phyloP scores from a whole-genome alignment of 2,329 filamentous ascomycete species.

The Stachybotrys chartarum region DNA sequence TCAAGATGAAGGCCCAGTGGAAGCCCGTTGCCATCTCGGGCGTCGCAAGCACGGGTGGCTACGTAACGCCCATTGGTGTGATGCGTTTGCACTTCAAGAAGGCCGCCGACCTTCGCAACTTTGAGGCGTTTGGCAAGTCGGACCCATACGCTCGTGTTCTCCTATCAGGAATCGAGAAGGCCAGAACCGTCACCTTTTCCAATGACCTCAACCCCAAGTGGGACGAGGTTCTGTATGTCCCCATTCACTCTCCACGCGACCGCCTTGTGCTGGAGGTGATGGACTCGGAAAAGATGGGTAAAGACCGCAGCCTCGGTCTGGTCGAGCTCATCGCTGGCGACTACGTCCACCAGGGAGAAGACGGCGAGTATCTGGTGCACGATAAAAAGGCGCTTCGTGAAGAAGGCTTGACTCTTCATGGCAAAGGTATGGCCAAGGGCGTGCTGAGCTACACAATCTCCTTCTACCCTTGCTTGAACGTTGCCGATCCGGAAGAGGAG shows the following conservation, averaged over 20 bases:
- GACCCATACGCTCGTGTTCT: constrained; percentile 89
- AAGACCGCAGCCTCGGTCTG: constrained; percentile 79
- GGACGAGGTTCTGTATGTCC: constrained; percentile 93
- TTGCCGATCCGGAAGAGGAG: constrained; percentile 82
- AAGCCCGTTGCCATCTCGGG: constrained; percentile 87
- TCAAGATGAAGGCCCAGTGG: constrained; percentile 90
- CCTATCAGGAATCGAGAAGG: constrained; percentile 84
- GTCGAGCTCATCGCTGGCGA: constrained; percentile 72
- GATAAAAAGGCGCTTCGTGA: constrained; percentile 65
- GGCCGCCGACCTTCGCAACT: constrained; percentile 77
- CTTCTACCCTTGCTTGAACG: constrained; percentile 84
- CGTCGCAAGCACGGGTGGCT: constrained; percentile 74
- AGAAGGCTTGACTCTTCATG: constrained; percentile 65
- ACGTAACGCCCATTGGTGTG: constrained; percentile 88
- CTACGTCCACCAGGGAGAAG: constrained; percentile 70
- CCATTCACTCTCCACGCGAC: constrained; percentile 78
- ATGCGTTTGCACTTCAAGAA: constrained; percentile 89
- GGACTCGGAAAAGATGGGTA: constrained; percentile 89
- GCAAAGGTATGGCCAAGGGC: constrained; percentile 70
- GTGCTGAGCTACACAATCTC: constrained; percentile 72
- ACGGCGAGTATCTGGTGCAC: constrained; percentile 72
- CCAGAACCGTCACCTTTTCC: constrained; percentile 86
- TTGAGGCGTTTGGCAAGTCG: constrained; percentile 93
- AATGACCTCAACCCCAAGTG: constrained; percentile 94
- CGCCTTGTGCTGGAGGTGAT: constrained; percentile 87